These are phyloP conservation scores for Lodderomyces elongisporus DNA, from an alignment of 1,139 yeast species.

Conservation along the genomic window DNA sequence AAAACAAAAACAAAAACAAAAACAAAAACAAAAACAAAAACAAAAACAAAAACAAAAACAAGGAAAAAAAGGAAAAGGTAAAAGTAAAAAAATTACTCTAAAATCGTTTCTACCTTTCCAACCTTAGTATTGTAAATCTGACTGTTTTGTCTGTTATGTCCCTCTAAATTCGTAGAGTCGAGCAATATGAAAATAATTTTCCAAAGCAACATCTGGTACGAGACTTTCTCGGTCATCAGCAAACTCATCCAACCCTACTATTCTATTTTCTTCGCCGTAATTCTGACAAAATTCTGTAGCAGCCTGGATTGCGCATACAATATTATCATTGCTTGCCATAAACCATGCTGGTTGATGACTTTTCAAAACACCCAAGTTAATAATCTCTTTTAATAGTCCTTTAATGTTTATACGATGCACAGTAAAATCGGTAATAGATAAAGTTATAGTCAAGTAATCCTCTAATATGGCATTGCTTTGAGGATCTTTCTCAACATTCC, in stretches of 20 bases:
- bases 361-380: slow-evolving; percentile 21
- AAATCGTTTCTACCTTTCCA: no score
- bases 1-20: no score
- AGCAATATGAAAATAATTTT: slow-evolving; percentile 2
- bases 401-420: slow-evolving; percentile 27
- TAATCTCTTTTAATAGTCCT: slow-evolving; percentile 22
- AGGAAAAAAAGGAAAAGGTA: no score
- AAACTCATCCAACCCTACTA: background rate
- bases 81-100: no score
- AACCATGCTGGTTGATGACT: slow-evolving; percentile 43
- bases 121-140: no score
- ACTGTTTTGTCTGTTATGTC: no score
- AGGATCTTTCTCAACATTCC: slow-evolving; percentile 17
- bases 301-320: slow-evolving; percentile 28
- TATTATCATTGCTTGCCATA: slow-evolving; percentile 30
- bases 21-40: no score
- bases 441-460: slow-evolving; percentile 25
- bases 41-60: no score
- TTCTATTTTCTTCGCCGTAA: slow-evolving; percentile 18
- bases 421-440: slow-evolving; percentile 32
- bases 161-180: background rate
- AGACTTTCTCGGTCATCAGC: slow-evolving; percentile 1
- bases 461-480: slow-evolving; percentile 27
- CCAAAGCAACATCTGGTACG: background rate
- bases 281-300: slow-evolving; percentile 25